Base-by-base conservation (phyloP, 345 rosid genomes). In the Lepidium sativum region DNA sequence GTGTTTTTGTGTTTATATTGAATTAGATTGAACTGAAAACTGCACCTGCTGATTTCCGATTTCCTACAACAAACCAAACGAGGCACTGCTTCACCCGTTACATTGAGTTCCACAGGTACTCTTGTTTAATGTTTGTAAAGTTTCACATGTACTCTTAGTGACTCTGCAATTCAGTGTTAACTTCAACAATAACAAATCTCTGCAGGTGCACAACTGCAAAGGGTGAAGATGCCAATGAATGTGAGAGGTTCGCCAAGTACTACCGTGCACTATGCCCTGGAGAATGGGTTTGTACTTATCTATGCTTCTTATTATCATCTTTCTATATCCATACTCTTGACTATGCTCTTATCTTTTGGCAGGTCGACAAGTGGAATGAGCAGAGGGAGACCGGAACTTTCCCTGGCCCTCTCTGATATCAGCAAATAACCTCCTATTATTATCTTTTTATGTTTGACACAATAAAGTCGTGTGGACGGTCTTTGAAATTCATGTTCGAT, bases 31-130 rank as follows among this genome's bases (percentile, higher is more conserved):
- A 92, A 89, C 78, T 92, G 71, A 94, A 89, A 84, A 92, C 97
- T 23, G 97, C 98, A 37, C 97, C 97, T 4, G 97, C 96, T 52
- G 98, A 92, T 80, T 89, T 83, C 70, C 98, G 98, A 53, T 92
- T 92, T 60, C 98, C 97, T 40, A 92, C 97, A 54, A 92, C 98
- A 1, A 92, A 92, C 78, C 98, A 92, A 69, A 86, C 97, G 21
- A 84, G 98, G 82, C 98, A 92, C 58, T 92, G 98, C 81, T 92
- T 89, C 79, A 89, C 98, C 35, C 83, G 98, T 63, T 89, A 89
- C 67, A 75, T 92, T 68, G 97, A 92, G 80, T 89, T 84, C 69
- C 97, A 92, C 66, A 81, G 98, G 98, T 89, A 64, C 49, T 23
- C 9, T 13, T 25, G 13, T 32, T 52, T 3, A 18, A 40, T 39